A percentile compares a stretch with the other conserved stretches of the same genome.
Conservation (phyloP, 208 protist species). For the Plasmodiophora brassicae region DNA sequence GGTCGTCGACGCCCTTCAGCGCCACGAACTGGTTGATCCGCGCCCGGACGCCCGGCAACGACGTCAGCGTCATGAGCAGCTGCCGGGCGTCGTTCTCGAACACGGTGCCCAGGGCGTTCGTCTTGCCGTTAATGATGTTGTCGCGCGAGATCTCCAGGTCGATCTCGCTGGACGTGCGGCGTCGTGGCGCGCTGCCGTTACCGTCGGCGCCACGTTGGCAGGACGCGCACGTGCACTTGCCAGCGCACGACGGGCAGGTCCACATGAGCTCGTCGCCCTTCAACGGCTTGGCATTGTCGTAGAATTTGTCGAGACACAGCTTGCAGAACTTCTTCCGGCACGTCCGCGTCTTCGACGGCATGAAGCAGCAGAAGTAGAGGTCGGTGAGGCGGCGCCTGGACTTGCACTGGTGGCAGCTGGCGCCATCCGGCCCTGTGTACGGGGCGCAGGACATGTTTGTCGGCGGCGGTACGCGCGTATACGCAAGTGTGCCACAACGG, state of each 20-base stretch:
- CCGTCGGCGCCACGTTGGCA: not conserved
- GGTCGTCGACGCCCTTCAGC: constrained; percentile 15
- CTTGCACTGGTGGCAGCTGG: constrained; percentile 27
- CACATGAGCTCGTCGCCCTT: not conserved
- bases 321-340: constrained; percentile 34
- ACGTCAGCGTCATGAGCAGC: constrained; percentile 10
- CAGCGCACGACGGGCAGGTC: not conserved
- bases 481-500: no score
- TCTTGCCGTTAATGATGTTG: not conserved
- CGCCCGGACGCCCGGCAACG: not conserved
- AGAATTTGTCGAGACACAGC: constrained; percentile 23
- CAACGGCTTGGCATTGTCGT: not conserved
- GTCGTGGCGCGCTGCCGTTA: not conserved
- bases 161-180: not conserved
- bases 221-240: not conserved
- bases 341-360: not conserved
- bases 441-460: constrained; percentile 22
- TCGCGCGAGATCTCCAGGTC: not conserved
- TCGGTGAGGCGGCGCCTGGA: not conserved
- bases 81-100: constrained; percentile 24
- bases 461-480: no score
- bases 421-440: constrained; percentile 11
- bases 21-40: constrained; percentile 14
- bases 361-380: constrained; percentile 21
- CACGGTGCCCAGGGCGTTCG: not conserved